Evolutionary conservation across 768 basidiomycete species (phyloP).

Genomic region (Boletus rufocinnamomeus): DNA sequence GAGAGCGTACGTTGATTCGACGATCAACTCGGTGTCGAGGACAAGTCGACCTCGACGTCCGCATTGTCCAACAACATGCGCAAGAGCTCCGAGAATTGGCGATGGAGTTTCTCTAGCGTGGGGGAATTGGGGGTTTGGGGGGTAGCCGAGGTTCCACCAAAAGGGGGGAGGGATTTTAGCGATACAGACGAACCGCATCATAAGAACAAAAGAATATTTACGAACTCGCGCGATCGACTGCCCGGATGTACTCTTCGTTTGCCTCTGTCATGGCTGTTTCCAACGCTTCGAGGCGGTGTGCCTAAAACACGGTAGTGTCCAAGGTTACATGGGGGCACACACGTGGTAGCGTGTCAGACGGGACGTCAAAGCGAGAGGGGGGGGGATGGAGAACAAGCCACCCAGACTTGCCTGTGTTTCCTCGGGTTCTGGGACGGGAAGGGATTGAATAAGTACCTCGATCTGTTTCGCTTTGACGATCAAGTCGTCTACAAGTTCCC

Average conservation of each 20-base stretch:
- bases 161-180: background rate
- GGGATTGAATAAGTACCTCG: constrained; percentile 76
- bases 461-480: constrained; percentile 88
- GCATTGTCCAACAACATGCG: constrained; percentile 57
- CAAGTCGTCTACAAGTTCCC: constrained; percentile 81
- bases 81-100: constrained; percentile 60
- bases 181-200: background rate
- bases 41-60: constrained; percentile 38
- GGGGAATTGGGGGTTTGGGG: background rate
- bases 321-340: background rate
- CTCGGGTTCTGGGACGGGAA: constrained; percentile 79
- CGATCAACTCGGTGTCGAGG: constrained; percentile 1
- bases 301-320: constrained; percentile 40
- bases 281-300: constrained; percentile 61
- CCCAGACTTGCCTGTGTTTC: constrained; percentile 56
- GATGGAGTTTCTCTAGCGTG: constrained; percentile 55
- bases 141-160: background rate
- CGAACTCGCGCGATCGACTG: constrained; percentile 77
- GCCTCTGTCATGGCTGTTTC: constrained; percentile 71
- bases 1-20: background rate
- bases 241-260: constrained; percentile 74
- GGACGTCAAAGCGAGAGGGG: background rate
- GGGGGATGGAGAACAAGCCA: background rate
- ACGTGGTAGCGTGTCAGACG: background rate
- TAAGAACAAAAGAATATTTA: constrained; percentile 10